Evolutionary conservation across 176 grass and related monocot genomes (phyloP), one percentile per base, ranked within the genome.

Genomic region (Carex scoparia): DNA sequence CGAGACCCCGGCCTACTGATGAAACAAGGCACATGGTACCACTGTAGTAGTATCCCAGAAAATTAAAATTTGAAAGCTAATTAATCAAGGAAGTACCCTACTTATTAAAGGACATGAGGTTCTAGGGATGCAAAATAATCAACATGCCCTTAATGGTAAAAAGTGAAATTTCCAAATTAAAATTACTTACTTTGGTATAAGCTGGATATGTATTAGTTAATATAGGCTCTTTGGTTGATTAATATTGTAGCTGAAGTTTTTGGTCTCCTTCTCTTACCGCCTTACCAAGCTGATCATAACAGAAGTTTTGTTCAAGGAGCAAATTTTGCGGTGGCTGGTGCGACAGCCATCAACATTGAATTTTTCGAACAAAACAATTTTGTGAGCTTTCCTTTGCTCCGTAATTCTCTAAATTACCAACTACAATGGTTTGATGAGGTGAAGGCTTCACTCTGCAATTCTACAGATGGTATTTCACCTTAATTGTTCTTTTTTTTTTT

Each of bases 241-340:
- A 37, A 37, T 40, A 33, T 53, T 86, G 85, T 86, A 94, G 92
- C 90, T 54, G 79, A 92, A 87, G 90, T 92, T 77, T 80, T 92
- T 86, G 86, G 88, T 4, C 90, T 94, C 33, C 88, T 90, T 55
- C 82, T 90, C 67, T 51, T 94, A 65, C 91, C 91, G 78, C 90
- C 90, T 15, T 94, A 92, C 61, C 86, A 89, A 1, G 92, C 79
- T 35, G 44, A 46, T 8, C 85, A 86, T 69, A 90, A 92, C 70
- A 55, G 38, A 49, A 94, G 53, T 74, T 92, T 92, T 64, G 86
- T 87, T 54, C 90, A 90, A 23, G 92, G 90, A 31, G 92, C 69
- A 1, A 94, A 94, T 73, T 94, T 94, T 84, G 90, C 92, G 10
- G 92, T 94, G 15, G 92, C 86, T 11, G 92, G 92, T 69, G 86